Base-by-base conservation (phyloP, 2,329 filamentous ascomycete species). In the Monilinia fructicola region DNA sequence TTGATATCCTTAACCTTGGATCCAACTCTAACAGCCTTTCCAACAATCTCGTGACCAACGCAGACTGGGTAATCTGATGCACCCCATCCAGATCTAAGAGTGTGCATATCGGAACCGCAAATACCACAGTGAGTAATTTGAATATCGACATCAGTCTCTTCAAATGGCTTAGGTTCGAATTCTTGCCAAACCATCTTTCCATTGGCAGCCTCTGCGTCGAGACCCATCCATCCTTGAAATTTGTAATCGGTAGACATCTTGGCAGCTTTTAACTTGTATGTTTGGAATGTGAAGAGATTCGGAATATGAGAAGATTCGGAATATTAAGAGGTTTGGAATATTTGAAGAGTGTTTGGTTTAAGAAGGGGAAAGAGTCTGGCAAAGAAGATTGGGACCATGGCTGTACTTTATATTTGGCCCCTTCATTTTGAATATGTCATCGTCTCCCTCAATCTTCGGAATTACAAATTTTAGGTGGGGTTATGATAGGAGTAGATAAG, bases 1-100 rank as follows among this genome's bases (percentile, higher is more conserved):
- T 82, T 81, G 69, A 83, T 78, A 44, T 80, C 79, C 26, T 81
- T 86, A 64, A 89, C 86, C 71, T 86, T 86, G 60, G 83, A 77
- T 23, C 89, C 89, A 69, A 91, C 90, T 55, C 65, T 63, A 3
- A 74, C 48, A 3, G 68, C 72, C 21, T 73, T 77, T 16, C 82
- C 81, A 68, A 83, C 77, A 42, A 84, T 83, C 63, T 84, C 82
- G 70, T 84, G 82, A 46, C 82, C 81, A 6, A 81, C 78, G n/a
- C 78, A 78, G 67, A 78, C 71, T 12, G 75, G 75, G 58, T 72
- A 76, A 71, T 64, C 70, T 74, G 73, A 80, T 38, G 61, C 42
- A 55, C 60, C 65, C 71, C 74, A 76, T 18, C 75, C 73, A 23
- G 69, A 70, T 31, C 67, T 66, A 3, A 76, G 67, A 31, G 69